Conservation (phyloP, 73 alveolate species). For the Symbiodinium natans region DNA sequence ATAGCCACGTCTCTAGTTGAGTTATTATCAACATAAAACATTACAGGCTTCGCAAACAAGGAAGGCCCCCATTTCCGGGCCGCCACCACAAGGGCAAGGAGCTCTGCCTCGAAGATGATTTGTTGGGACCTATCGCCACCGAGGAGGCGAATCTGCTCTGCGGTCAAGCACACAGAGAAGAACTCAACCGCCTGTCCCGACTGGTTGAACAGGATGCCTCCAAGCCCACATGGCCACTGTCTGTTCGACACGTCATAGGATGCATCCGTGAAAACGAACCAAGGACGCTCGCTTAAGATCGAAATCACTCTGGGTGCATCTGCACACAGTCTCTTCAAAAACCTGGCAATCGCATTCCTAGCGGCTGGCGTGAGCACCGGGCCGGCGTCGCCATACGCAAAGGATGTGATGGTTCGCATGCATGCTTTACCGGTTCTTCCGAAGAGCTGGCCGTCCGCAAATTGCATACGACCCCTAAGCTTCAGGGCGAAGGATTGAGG, state of each 20-base stretch:
- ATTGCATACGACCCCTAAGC: constrained; percentile 19
- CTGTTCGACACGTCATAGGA: neutral
- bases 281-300: neutral
- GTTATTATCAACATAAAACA: no score
- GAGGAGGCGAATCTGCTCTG: neutral
- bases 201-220: neutral
- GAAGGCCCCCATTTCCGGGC: no score
- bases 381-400: no score
- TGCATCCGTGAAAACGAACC: constrained; percentile 18
- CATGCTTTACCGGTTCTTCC: neutral
- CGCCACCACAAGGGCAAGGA: no score
- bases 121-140: neutral
- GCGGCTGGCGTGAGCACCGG: no score
- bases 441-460: constrained; percentile 29
- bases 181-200: neutral
- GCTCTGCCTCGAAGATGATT: constrained; percentile 26
- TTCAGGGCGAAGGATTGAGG: neutral
- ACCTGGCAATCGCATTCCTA: no score
- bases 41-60: no score
- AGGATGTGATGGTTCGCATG: neutral
- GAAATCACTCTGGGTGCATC: no score
- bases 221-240: neutral
- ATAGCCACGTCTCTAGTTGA: no score
- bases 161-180: neutral
- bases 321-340: no score